Base-by-base conservation (phyloP, 2,329 filamentous ascomycete species). In the Cryphonectria parasitica region DNA sequence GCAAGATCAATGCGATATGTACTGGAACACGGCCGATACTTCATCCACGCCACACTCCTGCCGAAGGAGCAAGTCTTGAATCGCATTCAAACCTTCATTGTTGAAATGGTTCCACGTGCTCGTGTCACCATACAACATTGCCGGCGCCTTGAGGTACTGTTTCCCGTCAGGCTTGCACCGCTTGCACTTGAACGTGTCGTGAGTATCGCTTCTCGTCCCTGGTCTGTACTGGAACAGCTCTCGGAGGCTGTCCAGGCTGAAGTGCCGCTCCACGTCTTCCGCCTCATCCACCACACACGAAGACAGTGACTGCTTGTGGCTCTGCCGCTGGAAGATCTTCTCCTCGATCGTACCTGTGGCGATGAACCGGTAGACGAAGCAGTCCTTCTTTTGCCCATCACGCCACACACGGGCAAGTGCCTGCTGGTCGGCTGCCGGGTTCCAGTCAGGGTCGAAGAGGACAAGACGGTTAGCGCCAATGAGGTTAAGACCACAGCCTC, bases 91-190 rank as follows among this genome's bases (percentile, higher is more conserved):
- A 0, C 89, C 91, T 3, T 90, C 88, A 76, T 97, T 98, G 60
- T 92, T 88, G 82, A 98, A 97, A 80, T 99, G 96, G 77, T 99
- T 99, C 96, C 96, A 99, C n/a, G 94, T 95, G 81, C 94, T 98
- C 31, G 96, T 98, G 78, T 99, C 96, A 67, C 96, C 96, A 78
- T 99, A 99, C 72, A 99, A 83, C 91, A 98, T 95, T 1, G 96
- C 96, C 4, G 92, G 92, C 1, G 95, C 94, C 80, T 98, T 98
- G 77, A 98, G 88, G 73, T 88, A 89, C 81, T 99, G 96, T 72
- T 87, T 91, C 0, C 95, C 95, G 76, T 97, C 93, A 0, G 93
- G 91, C 77, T 92, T 92, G 80, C 96, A 99, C 56, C 96, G 87
- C 84, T 97, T 98, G 81, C 96, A 99, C 83, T 97, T 98, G 87